Conservation (phyloP, 164 flowering plant species). For the Saururus chinensis region DNA sequence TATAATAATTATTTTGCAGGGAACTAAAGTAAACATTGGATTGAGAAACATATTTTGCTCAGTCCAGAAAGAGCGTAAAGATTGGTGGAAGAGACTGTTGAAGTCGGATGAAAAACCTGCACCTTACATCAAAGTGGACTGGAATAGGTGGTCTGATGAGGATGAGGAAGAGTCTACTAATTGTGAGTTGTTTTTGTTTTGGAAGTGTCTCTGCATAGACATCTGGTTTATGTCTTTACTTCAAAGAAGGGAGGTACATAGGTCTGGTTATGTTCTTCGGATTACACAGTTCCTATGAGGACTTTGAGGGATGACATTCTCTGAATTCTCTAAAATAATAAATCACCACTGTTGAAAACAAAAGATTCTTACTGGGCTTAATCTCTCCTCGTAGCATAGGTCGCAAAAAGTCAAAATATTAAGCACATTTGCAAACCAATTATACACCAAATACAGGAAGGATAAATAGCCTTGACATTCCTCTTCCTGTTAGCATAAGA, state of each 20-base stretch:
- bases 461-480: too few species aligned
- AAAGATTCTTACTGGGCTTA: too few species aligned
- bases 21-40: slow-evolving; percentile 56
- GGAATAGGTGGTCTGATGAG: slow-evolving; percentile 96
- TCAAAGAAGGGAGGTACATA: neutral
- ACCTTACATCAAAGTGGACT: slow-evolving; percentile 85
- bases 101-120: slow-evolving; percentile 78
- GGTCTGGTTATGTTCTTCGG: neutral
- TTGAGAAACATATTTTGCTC: slow-evolving; percentile 63
- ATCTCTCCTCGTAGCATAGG: too few species aligned
- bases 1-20: slow-evolving; percentile 26
- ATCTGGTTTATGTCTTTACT: neutral
- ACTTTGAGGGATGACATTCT: neutral
- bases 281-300: neutral
- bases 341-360: neutral
- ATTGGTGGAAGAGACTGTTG: slow-evolving; percentile 79
- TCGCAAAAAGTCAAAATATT: too few species aligned
- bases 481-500: too few species aligned
- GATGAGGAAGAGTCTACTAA: slow-evolving; percentile 47
- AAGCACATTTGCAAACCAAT: too few species aligned
- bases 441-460: too few species aligned
- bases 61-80: slow-evolving; percentile 59
- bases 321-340: neutral
- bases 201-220: neutral
- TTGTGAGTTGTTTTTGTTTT: neutral